A percentile compares a stretch with the other conserved stretches of the same genome.
phyloP scores from a whole-genome alignment of 2,329 filamentous ascomycete species.

The Microcyclospora tardicrescens region DNA sequence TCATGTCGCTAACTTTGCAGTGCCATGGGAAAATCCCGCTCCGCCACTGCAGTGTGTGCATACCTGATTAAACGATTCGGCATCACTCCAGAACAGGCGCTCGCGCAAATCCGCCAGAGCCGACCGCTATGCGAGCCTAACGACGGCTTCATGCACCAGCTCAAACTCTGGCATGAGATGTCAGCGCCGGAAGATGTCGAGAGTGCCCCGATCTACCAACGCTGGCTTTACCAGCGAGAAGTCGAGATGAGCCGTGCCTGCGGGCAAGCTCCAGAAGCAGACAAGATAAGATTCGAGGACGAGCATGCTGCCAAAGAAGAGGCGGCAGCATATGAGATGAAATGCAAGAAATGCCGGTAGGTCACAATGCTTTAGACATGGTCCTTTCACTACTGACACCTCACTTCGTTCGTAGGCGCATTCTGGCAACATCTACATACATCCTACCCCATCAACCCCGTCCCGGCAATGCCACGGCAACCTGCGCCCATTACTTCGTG shows the following conservation, averaged over 20 bases:
- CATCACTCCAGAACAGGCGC: slow-evolving; percentile 48
- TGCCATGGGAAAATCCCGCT: slow-evolving; percentile 93
- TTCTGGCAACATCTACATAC: slow-evolving; percentile 53
- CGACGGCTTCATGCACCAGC: slow-evolving; percentile 76
- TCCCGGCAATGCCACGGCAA: slow-evolving; percentile 9
- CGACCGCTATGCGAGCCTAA: slow-evolving; percentile 81
- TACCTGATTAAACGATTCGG: slow-evolving; percentile 56
- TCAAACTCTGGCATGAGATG: slow-evolving; percentile 80
- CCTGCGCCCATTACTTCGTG: slow-evolving; percentile 78
- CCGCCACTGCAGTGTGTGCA: slow-evolving; percentile 69
- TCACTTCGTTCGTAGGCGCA: slow-evolving; percentile 34
- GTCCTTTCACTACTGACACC: background rate
- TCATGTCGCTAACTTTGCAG: slow-evolving; percentile 25
- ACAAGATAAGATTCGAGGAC: slow-evolving; percentile 71
- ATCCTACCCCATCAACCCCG: slow-evolving; percentile 47
- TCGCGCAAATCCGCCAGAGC: slow-evolving; percentile 54
- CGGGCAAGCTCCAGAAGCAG: slow-evolving; percentile 63
- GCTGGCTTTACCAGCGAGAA: slow-evolving; percentile 56
- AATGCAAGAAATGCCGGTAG: slow-evolving; percentile 84
- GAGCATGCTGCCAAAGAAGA: slow-evolving; percentile 36
- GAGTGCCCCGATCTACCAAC: slow-evolving; percentile 63
- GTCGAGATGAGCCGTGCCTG: slow-evolving; percentile 56
- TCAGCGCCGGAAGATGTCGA: slow-evolving; percentile 59
- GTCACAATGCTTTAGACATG: slow-evolving; percentile 10
- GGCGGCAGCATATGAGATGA: slow-evolving; percentile 46